Evolutionary conservation across 164 flowering plant genomes (phyloP).

Genomic region (Sedum album): DNA sequence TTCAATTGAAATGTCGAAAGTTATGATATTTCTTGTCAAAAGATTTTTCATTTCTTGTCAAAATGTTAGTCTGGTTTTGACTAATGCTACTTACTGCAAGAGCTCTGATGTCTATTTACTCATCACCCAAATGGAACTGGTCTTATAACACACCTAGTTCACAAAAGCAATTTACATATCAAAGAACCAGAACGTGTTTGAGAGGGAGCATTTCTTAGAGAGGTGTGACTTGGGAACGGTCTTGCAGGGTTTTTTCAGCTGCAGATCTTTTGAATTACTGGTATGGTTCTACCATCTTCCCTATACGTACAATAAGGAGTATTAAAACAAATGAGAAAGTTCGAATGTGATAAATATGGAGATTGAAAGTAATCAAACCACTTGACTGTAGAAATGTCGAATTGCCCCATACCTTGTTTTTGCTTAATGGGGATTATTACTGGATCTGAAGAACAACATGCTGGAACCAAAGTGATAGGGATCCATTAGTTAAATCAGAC

Average conservation of each 20-base stretch:
- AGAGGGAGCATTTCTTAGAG: not conserved
- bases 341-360: not conserved
- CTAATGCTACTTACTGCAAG: too few species aligned
- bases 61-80: too few species aligned
- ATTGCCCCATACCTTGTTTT: not conserved
- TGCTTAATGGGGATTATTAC: not conserved
- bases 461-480: not conserved
- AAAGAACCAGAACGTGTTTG: too few species aligned
- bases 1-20: not conserved
- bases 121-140: too few species aligned
- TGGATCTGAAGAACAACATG: conserved; percentile 2
- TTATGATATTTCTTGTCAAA: not conserved
- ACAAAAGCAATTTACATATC: too few species aligned
- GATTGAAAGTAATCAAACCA: not conserved
- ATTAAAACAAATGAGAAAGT: not conserved
- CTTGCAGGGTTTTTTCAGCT: not conserved
- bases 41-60: too few species aligned
- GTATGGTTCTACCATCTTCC: not conserved
- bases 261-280: not conserved
- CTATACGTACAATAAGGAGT: not conserved
- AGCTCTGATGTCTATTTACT: too few species aligned
- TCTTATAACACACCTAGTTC: too few species aligned
- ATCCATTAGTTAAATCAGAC: not conserved
- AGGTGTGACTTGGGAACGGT: not conserved
- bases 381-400: not conserved